Base-by-base conservation (phyloP, 73 alveolate genomes). In the Uronychia setigera region DNA sequence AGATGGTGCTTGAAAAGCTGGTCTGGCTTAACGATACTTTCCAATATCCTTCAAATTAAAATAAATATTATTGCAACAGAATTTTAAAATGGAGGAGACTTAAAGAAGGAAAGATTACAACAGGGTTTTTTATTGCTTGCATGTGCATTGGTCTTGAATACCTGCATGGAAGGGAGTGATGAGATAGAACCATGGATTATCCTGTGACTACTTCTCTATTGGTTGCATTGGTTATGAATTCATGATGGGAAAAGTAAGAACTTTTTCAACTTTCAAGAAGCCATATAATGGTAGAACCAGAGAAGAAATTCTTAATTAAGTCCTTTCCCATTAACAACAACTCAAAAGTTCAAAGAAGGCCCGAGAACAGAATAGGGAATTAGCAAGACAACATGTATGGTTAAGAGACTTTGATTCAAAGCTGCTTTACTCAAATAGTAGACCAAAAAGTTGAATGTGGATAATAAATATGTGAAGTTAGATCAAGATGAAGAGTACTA, bases 241-340 rank as follows among this genome's bases (percentile, higher is more conserved):
- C 31, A 87, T 93, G 92, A 31, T 87, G 67, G 93, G 98, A 1
- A 80, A 92, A 81, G 67, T 19, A 46, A 46, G 67, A 5, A 5
- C 5, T 46, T 11, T 11, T 19, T 46, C 67, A 46, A 5, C 67
- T n/a, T n/a, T n/a, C 5, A 5, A 46, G 93, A 88, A 97, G 80
- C 99, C 99, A 28, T 97, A 97, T 88, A 81, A 83, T 59, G 99
- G 99, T 28, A 93, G 85, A 83, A 84, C 92, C 13, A 83, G 97
- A 74, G 90, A 95, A 77, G 99, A 97, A 81, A 91, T 97, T 26
- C 60, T 95, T 34, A 97, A 95, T 57, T 83, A 92, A 87, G 91
- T 97, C 0, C n/a, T 96, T 29, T 86, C 91, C 29, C 82, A 92
- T 79, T 89, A 96, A 87, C 87, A 94, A 27, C 88, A 94, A 77